A percentile compares a stretch with the other conserved stretches of the same genome.
These are phyloP conservation scores for Macadamia integrifolia DNA, from an alignment of 164 flowering plant species.

Conservation along the genomic window DNA sequence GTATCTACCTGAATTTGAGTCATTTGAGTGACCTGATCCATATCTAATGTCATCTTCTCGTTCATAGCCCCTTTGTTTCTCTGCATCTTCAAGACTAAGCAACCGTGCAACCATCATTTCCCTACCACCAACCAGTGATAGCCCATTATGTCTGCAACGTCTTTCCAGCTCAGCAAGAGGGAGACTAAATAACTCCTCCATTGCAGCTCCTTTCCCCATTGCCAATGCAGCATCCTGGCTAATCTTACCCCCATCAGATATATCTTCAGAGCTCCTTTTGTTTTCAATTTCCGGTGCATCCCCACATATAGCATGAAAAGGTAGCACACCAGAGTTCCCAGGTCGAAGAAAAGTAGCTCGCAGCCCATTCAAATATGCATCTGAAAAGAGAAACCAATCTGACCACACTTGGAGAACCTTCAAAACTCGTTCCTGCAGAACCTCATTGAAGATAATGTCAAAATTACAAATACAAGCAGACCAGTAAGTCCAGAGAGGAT, in stretches of 20 bases:
- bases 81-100: conserved; percentile 94
- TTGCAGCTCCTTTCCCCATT: conserved; percentile 94
- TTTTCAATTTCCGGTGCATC: conserved; percentile 83
- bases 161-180: conserved; percentile 90
- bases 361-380: conserved; percentile 94
- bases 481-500: too few species aligned
- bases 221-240: conserved; percentile 89
- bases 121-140: conserved; percentile 94
- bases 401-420: conserved; percentile 99
- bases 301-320: conserved; percentile 90
- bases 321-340: conserved; percentile 75
- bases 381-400: conserved; percentile 99
- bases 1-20: conserved; percentile 42
- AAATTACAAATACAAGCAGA: not conserved
- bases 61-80: conserved; percentile 67
- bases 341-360: conserved; percentile 93
- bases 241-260: conserved; percentile 38
- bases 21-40: conserved; percentile 43
- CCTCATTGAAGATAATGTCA: not conserved
- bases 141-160: conserved; percentile 96
- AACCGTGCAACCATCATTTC: conserved; percentile 96
- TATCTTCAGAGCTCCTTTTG: conserved; percentile 40
- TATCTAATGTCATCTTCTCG: conserved; percentile 67
- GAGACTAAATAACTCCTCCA: conserved; percentile 66
- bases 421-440: conserved; percentile 79